A percentile compares a stretch with the other conserved stretches of the same genome.
Conservation (phyloP, 2,329 filamentous ascomycete genomes). For the Paramyrothecium roridum region DNA sequence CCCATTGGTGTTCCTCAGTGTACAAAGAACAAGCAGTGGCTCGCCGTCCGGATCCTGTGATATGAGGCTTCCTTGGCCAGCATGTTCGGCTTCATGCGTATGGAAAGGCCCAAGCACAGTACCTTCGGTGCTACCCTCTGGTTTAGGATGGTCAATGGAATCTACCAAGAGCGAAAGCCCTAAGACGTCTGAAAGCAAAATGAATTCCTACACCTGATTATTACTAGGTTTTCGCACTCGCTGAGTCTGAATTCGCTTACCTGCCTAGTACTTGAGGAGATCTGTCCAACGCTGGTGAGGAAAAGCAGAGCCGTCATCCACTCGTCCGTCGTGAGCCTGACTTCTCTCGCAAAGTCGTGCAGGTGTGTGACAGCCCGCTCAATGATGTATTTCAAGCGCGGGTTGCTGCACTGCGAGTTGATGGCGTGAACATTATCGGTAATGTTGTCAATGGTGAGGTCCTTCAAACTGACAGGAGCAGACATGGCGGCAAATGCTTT, state of each 20-base stretch:
- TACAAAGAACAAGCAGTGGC: constrained; percentile 65
- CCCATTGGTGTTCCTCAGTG: constrained; percentile 58
- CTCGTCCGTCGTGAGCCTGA: constrained; percentile 66
- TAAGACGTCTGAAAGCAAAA: constrained; percentile 71
- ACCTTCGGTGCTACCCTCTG: constrained; percentile 63
- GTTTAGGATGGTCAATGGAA: constrained; percentile 75
- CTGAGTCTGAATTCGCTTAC: too few species aligned
- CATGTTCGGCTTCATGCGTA: constrained; percentile 62
- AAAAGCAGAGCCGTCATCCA: too few species aligned
- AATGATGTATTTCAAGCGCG: constrained; percentile 64
- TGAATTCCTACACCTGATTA: too few species aligned
- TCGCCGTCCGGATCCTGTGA: constrained; percentile 63
- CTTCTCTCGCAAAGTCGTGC: constrained; percentile 75
- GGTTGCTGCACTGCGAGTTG: constrained; percentile 62
- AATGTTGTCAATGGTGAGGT: constrained; percentile 72
- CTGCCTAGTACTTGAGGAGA: too few species aligned
- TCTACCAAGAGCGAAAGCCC: constrained; percentile 74
- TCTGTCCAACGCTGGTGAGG: too few species aligned
- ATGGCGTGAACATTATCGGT: constrained; percentile 68
- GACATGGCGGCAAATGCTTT: too few species aligned
- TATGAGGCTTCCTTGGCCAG: constrained; percentile 53
- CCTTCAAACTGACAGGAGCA: too few species aligned
- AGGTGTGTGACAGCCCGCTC: constrained; percentile 68
- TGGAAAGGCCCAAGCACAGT: constrained; percentile 79
- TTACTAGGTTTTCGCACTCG: too few species aligned